phyloP scores from a whole-genome alignment of 768 basidiomycete species.

The Macrolepiota dolichaula region DNA sequence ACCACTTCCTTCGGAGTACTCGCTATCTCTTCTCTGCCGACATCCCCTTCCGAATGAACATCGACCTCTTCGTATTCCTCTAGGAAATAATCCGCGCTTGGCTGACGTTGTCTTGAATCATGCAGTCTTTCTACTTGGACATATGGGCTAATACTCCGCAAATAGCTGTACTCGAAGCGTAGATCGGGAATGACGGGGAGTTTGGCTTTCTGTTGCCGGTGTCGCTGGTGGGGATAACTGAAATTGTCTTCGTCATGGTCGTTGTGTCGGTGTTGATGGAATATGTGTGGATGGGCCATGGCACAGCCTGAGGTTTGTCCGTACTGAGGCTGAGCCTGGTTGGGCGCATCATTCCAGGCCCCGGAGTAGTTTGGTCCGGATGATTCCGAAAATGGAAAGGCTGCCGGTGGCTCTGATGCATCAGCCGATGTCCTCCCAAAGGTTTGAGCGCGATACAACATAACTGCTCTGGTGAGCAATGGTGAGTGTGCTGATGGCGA shows the following conservation, averaged over 20 bases:
- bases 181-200: conserved; percentile 68
- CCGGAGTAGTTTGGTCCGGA: neutral
- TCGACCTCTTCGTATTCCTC: conserved; percentile 28
- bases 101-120: neutral
- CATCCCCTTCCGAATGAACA: conserved; percentile 16
- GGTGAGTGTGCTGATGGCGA: conserved; percentile 4
- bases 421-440: neutral
- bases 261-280: neutral
- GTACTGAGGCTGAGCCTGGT: neutral
- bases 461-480: neutral
- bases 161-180: conserved; percentile 71
- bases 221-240: conserved; percentile 56
- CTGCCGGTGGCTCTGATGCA: neutral
- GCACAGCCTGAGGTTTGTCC: neutral
- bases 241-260: neutral
- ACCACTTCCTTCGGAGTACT: conserved; percentile 28
- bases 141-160: conserved; percentile 55
- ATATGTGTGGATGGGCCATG: neutral
- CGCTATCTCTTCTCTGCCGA: conserved; percentile 9
- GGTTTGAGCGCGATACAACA: neutral
- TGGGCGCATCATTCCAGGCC: neutral
- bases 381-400: neutral
- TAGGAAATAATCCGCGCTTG: conserved; percentile 15
- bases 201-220: conserved; percentile 77
- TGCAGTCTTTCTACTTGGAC: conserved; percentile 21